Conservation (phyloP, 176 grass and related monocot species). For the Eragrostis nindensis region DNA sequence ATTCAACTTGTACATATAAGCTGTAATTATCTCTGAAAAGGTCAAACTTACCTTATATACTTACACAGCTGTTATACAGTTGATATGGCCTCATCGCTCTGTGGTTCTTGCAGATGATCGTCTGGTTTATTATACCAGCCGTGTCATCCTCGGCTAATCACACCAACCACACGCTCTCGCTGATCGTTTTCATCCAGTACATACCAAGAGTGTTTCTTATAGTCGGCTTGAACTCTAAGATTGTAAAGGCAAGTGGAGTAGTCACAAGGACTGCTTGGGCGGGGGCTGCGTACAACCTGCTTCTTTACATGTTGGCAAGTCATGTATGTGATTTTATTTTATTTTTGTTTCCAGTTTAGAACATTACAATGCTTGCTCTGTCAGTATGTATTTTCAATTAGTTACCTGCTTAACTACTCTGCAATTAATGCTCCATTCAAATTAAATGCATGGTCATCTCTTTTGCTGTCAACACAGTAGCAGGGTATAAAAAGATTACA, state of each 20-base stretch:
- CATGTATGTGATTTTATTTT: constrained; percentile 71
- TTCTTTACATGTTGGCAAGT: constrained; percentile 92
- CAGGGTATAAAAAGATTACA: too few species aligned
- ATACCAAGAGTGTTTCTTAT: constrained; percentile 87
- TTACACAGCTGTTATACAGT: not conserved
- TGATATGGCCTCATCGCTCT: not conserved
- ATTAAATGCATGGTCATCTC: not conserved
- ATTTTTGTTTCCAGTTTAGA: not conserved
- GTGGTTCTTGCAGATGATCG: constrained; percentile 64
- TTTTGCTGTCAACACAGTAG: too few species aligned
- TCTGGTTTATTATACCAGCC: constrained; percentile 90
- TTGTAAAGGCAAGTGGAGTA: constrained; percentile 82
- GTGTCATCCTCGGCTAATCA: constrained; percentile 72
- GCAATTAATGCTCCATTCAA: not conserved
- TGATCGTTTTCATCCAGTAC: constrained; percentile 91
- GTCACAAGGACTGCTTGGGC: constrained; percentile 84
- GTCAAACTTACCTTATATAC: not conserved
- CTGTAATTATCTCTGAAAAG: not conserved
- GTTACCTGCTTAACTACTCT: not conserved
- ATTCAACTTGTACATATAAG: not conserved
- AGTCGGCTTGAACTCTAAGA: constrained; percentile 73
- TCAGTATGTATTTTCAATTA: not conserved
- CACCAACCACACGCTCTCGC: constrained; percentile 83
- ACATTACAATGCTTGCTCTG: not conserved
- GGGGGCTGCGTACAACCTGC: constrained; percentile 88